Base-by-base conservation (phyloP, 768 basidiomycete genomes). In the Collybia mongolica region DNA sequence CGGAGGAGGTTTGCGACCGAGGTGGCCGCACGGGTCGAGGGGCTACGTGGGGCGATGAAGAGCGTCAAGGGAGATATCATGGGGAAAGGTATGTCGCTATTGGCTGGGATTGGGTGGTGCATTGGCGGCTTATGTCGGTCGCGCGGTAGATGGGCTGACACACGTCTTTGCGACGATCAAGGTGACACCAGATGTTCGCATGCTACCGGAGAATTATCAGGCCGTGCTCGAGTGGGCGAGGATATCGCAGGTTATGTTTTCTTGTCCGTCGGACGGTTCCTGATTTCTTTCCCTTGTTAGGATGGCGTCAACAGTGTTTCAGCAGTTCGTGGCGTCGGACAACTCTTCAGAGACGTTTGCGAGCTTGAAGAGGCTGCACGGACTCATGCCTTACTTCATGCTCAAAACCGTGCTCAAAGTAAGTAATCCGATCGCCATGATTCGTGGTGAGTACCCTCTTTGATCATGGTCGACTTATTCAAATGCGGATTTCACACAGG, bases 371-470 rank as follows among this genome's bases (percentile, higher is more conserved):
- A 81, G 95, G 42, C 81, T 97, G 38, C 97, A 99, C 63, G 93
- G 94, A 1, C 71, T 96, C 45, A 97, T 98, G 92, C 97, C 97
- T 5, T 99, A 99, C 66, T 92, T 98, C 61, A 84, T 98, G 75
- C 82, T 99, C 54, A 98, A 93, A 66, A 81, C 92, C 6, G 88
- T 93, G 11, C 70, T 99, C 53, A 88, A 82, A 65, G 91, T 99
- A 57, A 94, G 90, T 49, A 99, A 98, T 68, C 97, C 97, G 1
- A 87, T 99, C 52, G 80, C 82, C 23, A 98, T 98, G 97, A 94
- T 98, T 60, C 82, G 97, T 65, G 86, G 90, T 86, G 51, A 15
- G 76, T 54, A 6, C 14, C 29, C 14, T 36, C 53, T 24, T 22
- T 20, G n/a, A 18, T 41, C 38, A 51, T 42, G 36, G 32, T 6